Conservation (phyloP, 2,329 filamentous ascomycete species). For the Talaromyces sp. region DNA sequence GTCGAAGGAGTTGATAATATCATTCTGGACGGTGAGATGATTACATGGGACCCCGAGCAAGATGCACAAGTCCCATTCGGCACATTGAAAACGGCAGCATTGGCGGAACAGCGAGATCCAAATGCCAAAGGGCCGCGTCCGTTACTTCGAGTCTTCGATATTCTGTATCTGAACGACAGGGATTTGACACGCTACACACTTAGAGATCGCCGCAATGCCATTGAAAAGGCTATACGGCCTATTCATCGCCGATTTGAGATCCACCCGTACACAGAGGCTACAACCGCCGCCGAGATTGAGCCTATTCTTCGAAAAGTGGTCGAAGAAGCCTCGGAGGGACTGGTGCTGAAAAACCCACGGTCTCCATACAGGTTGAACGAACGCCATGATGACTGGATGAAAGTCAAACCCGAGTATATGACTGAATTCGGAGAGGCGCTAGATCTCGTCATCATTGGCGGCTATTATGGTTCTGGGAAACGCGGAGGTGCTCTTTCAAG, state of each 20-base stretch:
- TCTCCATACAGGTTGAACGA: slow-evolving; percentile 85
- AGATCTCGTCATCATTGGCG: slow-evolving; percentile 85
- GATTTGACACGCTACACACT: slow-evolving; percentile 79
- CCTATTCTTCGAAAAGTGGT: slow-evolving; percentile 77
- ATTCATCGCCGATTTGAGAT: slow-evolving; percentile 79
- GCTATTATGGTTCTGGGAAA: slow-evolving; percentile 85
- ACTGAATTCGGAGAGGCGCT: slow-evolving; percentile 90
- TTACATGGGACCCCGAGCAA: slow-evolving; percentile 88
- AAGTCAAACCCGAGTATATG: slow-evolving; percentile 99
- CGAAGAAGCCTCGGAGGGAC: slow-evolving; percentile 80
- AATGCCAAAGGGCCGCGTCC: slow-evolving; percentile 67
- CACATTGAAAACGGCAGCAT: slow-evolving; percentile 85
- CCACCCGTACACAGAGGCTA: slow-evolving; percentile 68
- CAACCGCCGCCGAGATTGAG: slow-evolving; percentile 71
- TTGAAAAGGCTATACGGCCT: slow-evolving; percentile 68
- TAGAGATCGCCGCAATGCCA: slow-evolving; percentile 72
- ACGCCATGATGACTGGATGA: slow-evolving; percentile 94
- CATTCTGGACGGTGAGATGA: slow-evolving; percentile 97
- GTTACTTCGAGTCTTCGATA: slow-evolving; percentile 84
- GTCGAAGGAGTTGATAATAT: slow-evolving; percentile 73
- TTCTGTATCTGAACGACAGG: slow-evolving; percentile 80
- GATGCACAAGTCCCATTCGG: slow-evolving; percentile 88
- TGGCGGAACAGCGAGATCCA: slow-evolving; percentile 74
- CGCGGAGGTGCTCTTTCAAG: slow-evolving; percentile 80
- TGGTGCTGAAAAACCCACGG: slow-evolving; percentile 89